Conservation (phyloP, 2,329 filamentous ascomycete genomes). For the Monosporascus ibericus region DNA sequence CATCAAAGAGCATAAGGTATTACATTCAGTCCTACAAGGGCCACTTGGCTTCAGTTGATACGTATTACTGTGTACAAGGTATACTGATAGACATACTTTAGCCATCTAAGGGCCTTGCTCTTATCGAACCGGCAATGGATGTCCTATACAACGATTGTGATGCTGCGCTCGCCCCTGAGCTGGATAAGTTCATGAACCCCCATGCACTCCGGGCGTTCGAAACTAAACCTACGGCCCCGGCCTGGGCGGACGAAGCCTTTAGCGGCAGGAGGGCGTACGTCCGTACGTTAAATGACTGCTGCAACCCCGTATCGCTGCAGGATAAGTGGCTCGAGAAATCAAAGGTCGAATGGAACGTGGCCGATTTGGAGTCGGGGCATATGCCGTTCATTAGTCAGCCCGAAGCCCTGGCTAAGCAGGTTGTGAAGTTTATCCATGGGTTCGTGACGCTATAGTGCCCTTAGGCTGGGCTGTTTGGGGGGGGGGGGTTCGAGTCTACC, state of each 20-base stretch:
- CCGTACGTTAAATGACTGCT: constrained; percentile 13
- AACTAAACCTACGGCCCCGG: constrained; percentile 11
- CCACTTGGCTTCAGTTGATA: too few species aligned
- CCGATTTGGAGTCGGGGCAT: constrained; percentile 18
- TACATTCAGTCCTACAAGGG: neutral
- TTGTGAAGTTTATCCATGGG: constrained; percentile 9
- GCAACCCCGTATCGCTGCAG: constrained; percentile 15
- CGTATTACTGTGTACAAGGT: neutral
- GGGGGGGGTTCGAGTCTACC: too few species aligned
- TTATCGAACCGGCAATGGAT: constrained; percentile 17
- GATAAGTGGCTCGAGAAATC: constrained; percentile 18
- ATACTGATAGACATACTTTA: neutral
- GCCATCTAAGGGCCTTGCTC: constrained; percentile 8
- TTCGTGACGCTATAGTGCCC: neutral
- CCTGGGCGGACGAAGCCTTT: constrained; percentile 12
- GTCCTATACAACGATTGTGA: constrained; percentile 18
- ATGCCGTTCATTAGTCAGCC: constrained; percentile 22
- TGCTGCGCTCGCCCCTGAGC: constrained; percentile 3
- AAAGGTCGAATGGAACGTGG: constrained; percentile 17
- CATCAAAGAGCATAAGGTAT: constrained; percentile 12
- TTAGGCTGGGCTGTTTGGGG: too few species aligned
- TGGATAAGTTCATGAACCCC: constrained; percentile 6
- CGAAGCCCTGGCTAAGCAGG: constrained; percentile 7
- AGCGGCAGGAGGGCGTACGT: constrained; percentile 13
- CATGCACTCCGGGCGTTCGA: constrained; percentile 13